Conservation (phyloP, 2,329 filamentous ascomycete species). For the Fusarium tjaetaba region DNA sequence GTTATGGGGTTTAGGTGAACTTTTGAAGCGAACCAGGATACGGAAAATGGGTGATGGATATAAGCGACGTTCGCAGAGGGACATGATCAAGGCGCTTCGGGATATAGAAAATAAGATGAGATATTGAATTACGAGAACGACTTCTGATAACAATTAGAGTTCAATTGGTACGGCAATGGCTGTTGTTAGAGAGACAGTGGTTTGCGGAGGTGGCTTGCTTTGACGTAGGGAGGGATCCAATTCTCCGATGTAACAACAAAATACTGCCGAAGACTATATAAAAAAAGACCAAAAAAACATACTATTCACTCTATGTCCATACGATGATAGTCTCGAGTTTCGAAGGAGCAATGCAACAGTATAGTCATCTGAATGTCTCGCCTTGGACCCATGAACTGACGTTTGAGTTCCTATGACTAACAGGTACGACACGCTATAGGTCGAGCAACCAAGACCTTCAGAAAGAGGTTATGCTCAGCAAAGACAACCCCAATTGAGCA, state of each 20-base stretch:
- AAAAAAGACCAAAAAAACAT: not conserved
- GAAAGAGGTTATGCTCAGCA: not conserved
- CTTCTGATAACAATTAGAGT: not conserved
- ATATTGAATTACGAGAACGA: not conserved
- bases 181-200: not conserved
- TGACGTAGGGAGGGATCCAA: not conserved
- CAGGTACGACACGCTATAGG: slow-evolving; percentile 1
- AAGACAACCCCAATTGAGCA: slow-evolving; percentile 1
- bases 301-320: not conserved
- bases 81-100: not conserved
- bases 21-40: slow-evolving; percentile 12
- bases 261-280: not conserved
- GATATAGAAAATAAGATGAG: not conserved
- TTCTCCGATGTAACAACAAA: not conserved
- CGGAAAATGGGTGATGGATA: not conserved
- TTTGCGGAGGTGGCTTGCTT: not conserved
- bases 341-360: not conserved
- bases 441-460: not conserved
- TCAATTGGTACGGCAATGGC: not conserved
- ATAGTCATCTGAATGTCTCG: not conserved
- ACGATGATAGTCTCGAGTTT: not conserved
- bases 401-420: slow-evolving; percentile 19
- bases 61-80: slow-evolving; percentile 5
- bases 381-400: slow-evolving; percentile 3
- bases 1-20: not conserved